These are phyloP conservation scores for Hypoxylon sp. DNA, from an alignment of 2,329 filamentous ascomycete species.

Conservation along the genomic window DNA sequence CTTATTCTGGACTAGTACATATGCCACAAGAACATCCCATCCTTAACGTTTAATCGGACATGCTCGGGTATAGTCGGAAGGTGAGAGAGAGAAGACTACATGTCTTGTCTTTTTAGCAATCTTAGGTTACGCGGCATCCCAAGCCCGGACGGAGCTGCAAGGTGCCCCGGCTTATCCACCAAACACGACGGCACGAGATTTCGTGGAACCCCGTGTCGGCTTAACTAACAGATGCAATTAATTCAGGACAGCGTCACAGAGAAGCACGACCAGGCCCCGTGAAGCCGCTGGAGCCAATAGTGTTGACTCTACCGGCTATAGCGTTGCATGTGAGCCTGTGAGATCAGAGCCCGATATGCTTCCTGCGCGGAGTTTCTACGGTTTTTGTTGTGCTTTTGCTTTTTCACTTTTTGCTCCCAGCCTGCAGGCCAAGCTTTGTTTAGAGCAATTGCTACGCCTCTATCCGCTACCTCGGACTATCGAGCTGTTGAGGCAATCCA, in stretches of 20 bases:
- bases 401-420: constrained; percentile 8
- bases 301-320: constrained; percentile 17
- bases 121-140: constrained; percentile 38
- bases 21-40: constrained; percentile 11
- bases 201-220: constrained; percentile 42
- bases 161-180: constrained; percentile 16
- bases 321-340: constrained; percentile 39
- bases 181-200: constrained; percentile 38
- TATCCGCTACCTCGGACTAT: constrained; percentile 8
- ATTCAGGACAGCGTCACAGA: constrained; percentile 38
- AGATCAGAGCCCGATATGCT: constrained; percentile 42
- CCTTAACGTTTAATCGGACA: constrained; percentile 1
- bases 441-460: constrained; percentile 9
- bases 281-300: constrained; percentile 30
- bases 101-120: constrained; percentile 2
- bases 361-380: constrained; percentile 24
- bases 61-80: constrained; percentile 18
- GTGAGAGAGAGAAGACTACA: constrained; percentile 8
- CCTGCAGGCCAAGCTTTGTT: constrained; percentile 13
- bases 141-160: constrained; percentile 36
- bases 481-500: constrained; percentile 15
- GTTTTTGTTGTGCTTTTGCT: constrained; percentile 12
- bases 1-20: constrained; percentile 5
- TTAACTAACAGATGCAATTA: constrained; percentile 38
- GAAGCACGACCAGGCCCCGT: constrained; percentile 25